A percentile compares a stretch with the other conserved stretches of the same genome.
Evolutionary conservation across 208 protist species (phyloP).

Genomic region (Trypanosoma vivax): DNA sequence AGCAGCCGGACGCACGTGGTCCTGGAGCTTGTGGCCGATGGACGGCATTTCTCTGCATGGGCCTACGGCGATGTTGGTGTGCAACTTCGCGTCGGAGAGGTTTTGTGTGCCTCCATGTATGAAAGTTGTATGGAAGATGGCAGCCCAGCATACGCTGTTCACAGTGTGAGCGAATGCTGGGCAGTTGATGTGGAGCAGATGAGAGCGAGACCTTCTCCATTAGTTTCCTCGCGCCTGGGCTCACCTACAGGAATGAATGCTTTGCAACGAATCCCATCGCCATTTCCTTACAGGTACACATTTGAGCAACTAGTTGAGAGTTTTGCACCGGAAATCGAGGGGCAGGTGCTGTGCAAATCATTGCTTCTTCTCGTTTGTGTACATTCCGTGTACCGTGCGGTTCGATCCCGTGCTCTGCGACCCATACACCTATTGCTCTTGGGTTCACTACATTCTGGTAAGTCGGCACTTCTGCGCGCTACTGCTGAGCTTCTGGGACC

Average conservation of each 20-base stretch:
- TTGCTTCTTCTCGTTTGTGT: slow-evolving; percentile 44
- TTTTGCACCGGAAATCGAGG: slow-evolving; percentile 43
- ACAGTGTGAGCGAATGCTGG: slow-evolving; percentile 11
- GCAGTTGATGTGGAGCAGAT: not conserved
- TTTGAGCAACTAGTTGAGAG: slow-evolving; percentile 23
- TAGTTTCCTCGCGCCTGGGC: too few relatives aligned
- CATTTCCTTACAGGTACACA: not conserved
- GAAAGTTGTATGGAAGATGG: slow-evolving; percentile 27
- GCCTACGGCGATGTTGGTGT: slow-evolving; percentile 42
- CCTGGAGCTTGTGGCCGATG: slow-evolving; percentile 9
- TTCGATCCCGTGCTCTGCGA: slow-evolving; percentile 6
- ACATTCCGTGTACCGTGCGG: slow-evolving; percentile 42
- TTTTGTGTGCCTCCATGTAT: slow-evolving; percentile 35
- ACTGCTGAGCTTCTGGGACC: slow-evolving; percentile 30
- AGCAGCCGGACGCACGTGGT: slow-evolving; percentile 22
- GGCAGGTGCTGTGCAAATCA: slow-evolving; percentile 39
- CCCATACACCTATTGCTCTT: slow-evolving; percentile 58
- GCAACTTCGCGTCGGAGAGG: slow-evolving; percentile 25
- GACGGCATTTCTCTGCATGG: slow-evolving; percentile 28
- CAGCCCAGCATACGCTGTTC: slow-evolving; percentile 38
- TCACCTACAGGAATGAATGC: not conserved
- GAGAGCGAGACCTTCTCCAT: too few relatives aligned
- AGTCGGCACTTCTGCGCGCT: slow-evolving; percentile 42
- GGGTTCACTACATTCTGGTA: slow-evolving; percentile 45
- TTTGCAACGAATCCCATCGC: not conserved